Base-by-base conservation (phyloP, 2,329 filamentous ascomycete species). In the Bimuria novae-zelandiae region DNA sequence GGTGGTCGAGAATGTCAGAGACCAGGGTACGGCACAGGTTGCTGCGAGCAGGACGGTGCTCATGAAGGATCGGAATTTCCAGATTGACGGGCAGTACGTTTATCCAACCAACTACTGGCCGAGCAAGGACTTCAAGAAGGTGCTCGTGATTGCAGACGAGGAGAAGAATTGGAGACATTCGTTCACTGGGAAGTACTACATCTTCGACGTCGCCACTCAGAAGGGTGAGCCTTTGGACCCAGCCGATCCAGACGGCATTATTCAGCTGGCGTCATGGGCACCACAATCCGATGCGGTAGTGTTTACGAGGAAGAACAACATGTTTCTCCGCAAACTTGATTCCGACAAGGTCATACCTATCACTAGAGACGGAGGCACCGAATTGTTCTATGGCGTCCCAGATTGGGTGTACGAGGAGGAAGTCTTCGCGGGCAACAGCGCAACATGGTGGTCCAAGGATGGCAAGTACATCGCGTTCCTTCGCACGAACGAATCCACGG, bases 321-420 rank as follows among this genome's bases (percentile, higher is more conserved):
- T 99, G 65, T 97, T 86, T 69, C 77, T 97, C 39, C 87, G 94
- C 46, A 85, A 85, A 48, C 65, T 90, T 25, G 76, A 81, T 11
- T 83, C 82, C 3, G 77, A 84, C 17, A 76, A 81, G 14, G 82
- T 90, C 4, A 80, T 82, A 4, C 85, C 88, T 56, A 88, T 99
- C 63, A 97, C 94, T 1, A 85, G 80, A 49, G 93, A 99, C 69
- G 94, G 95, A 11, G 90, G 93, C 0, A 80, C 86, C 0, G 86
- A 97, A 63, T 85, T 94, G 54, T 99, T 99, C 75, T 97, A 99
- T 65, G 94, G 94, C 16, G 85, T 97, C 17, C 94, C 94, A 0
- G 95, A 99, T 72, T 99, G 94, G 94, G 94, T 97, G 0, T 96
- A 96, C 66, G 90, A 95, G 69, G 86, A 89, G 64, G 91, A 96